Base-by-base conservation (phyloP, 1,284 basidiomycete species). In the Somion occarium region DNA sequence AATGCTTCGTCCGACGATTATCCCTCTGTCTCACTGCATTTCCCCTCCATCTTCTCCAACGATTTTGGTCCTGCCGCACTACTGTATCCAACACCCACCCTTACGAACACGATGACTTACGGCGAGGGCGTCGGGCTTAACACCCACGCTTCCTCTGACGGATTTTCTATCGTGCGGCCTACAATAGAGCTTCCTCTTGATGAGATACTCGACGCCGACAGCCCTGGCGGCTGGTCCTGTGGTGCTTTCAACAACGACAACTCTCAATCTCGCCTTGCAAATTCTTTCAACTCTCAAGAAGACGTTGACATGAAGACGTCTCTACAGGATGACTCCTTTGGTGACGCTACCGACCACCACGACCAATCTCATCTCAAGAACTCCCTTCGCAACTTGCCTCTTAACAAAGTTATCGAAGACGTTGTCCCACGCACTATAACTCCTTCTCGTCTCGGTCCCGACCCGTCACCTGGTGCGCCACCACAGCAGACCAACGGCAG, bases 111-210 rank as follows among this genome's bases (percentile, higher is more conserved):
- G 51, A 78, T 85, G 75, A 86, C 80, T 59, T 89, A 89, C 64
- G 87, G 86, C 53, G 87, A 89, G 66, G 85, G 80, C 46, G 73
- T 82, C 60, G 75, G 71, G 61, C 63, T 70, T 56, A 72, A 73
- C 53, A 50, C 56, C 49, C 58, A 54, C 44, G 65, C 64, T 38
- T 61, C 64, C 46, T 63, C 71, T 18, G 79, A 82, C 54, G 69
- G 73, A 34, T 79, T 90, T 62, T 77, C 76, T 65, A 81, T 91
- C 55, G 65, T 76, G 15, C 80, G 87, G 11, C 88, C 88, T 0
- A 90, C 87, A 27, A 89, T 90, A 59, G 87, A 90, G 64, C 78
- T 91, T 26, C 82, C 83, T 7, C 76, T 91, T 22, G 88, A 91
- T 56, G 87, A 91, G 56, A 73, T 91, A 52, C 75, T 91, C 56